A percentile compares a stretch with the other conserved stretches of the same genome.
Conservation (phyloP, 768 basidiomycete genomes). For the Pholiota conissans region DNA sequence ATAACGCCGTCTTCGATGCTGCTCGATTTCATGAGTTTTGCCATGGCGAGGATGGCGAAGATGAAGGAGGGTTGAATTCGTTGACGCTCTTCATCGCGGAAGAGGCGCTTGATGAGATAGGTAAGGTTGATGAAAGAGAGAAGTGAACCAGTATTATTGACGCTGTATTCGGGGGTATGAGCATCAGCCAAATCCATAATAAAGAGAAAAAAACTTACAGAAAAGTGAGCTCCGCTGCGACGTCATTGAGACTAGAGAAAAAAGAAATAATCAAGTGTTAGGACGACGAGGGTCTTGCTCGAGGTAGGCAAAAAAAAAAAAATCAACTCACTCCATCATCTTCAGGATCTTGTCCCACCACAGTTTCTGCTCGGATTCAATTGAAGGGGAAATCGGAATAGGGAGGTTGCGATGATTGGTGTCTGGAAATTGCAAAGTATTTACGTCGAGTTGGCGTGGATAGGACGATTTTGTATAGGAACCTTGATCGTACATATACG, state of each 20-base stretch:
- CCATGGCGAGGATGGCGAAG: slow-evolving; percentile 66
- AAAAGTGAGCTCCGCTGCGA: slow-evolving; percentile 28
- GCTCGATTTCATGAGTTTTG: slow-evolving; percentile 72
- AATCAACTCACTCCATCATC: slow-evolving; percentile 34
- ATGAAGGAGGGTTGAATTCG: slow-evolving; percentile 73
- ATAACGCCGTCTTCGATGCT: slow-evolving; percentile 53
- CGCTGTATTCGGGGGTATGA: slow-evolving; percentile 38
- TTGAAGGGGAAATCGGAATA: slow-evolving; percentile 30
- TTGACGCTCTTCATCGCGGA: slow-evolving; percentile 49
- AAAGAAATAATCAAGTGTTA: neutral
- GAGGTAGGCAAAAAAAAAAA: neutral
- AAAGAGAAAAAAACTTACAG: slow-evolving; percentile 21
- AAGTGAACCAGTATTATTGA: slow-evolving; percentile 62
- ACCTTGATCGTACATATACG: slow-evolving; percentile 37
- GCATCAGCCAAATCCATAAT: neutral
- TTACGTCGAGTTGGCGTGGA: slow-evolving; percentile 39
- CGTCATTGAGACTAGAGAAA: slow-evolving; percentile 15
- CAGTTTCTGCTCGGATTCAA: slow-evolving; percentile 32
- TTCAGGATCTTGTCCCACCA: slow-evolving; percentile 47
- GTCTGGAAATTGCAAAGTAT: slow-evolving; percentile 34
- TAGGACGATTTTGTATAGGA: slow-evolving; percentile 35
- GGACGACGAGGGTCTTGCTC: too few relatives aligned
- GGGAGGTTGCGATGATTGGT: slow-evolving; percentile 29
- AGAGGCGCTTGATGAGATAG: slow-evolving; percentile 52
- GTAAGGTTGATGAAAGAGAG: slow-evolving; percentile 67